Percentiles rank a stretch among this genome's conserved stretches.
Evolutionary conservation across 257 asterid genomes (phyloP).

Genomic region (Paraleonurus japonicus): DNA sequence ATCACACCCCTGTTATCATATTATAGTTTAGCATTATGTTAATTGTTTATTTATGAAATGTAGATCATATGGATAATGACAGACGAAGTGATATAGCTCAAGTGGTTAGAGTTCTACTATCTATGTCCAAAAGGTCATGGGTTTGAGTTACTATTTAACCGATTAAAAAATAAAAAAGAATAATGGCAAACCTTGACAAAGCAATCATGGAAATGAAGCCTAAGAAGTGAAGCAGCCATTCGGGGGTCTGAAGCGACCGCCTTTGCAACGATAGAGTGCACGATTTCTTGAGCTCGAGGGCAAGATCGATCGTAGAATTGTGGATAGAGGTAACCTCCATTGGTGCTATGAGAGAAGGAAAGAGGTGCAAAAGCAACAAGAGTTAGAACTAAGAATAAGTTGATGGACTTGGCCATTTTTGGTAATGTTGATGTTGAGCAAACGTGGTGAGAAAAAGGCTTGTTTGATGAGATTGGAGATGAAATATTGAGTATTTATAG

Average conservation of each 20-base stretch:
- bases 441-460: slow-evolving; percentile 10
- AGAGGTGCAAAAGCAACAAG: slow-evolving; percentile 55
- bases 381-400: slow-evolving; percentile 38
- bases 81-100: no score
- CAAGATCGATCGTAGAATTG: slow-evolving; percentile 77
- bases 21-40: neutral
- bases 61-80: neutral
- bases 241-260: slow-evolving; percentile 81
- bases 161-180: no score
- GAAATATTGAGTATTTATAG: slow-evolving; percentile 39
- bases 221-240: slow-evolving; percentile 87
- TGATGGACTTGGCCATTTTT: slow-evolving; percentile 42
- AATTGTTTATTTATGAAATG: neutral
- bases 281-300: slow-evolving; percentile 64
- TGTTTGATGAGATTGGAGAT: slow-evolving; percentile 32
- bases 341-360: slow-evolving; percentile 40
- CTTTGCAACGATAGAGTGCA: slow-evolving; percentile 68
- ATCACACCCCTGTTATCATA: slow-evolving; percentile 66
- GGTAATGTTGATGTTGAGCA: neutral
- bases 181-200: slow-evolving; percentile 65
- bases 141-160: no score
- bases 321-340: slow-evolving; percentile 65
- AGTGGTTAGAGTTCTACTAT: no score
- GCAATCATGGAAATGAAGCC: slow-evolving; percentile 96
- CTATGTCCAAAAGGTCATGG: no score